A percentile compares a stretch with the other conserved stretches of the same genome.
phyloP scores from a whole-genome alignment of 1,284 basidiomycete genomes.

The Malassezia pachydermatis region DNA sequence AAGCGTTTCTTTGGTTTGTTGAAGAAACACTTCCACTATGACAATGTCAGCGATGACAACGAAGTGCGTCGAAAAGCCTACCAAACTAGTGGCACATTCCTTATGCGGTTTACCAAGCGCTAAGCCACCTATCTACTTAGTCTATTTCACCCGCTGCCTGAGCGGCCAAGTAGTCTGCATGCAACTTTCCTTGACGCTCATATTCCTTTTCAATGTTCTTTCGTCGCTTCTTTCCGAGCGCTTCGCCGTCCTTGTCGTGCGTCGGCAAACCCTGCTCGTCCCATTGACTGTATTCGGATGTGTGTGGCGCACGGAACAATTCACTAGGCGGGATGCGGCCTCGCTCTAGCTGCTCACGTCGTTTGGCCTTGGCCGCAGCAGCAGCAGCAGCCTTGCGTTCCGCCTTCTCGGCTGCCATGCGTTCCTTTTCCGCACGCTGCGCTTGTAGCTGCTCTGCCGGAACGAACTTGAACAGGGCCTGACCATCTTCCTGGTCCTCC shows the following conservation, averaged over 20 bases:
- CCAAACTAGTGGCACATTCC: conserved; percentile 32
- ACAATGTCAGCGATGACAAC: conserved; percentile 53
- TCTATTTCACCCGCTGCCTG: conserved; percentile 30
- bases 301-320: conserved; percentile 60
- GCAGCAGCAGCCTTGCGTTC: conserved; percentile 67
- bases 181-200: conserved; percentile 55
- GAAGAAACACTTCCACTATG: conserved; percentile 71
- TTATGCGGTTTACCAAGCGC: conserved; percentile 11
- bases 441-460: conserved; percentile 70
- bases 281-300: conserved; percentile 52
- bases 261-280: conserved; percentile 73
- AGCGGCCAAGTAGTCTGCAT: conserved; percentile 38
- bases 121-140: neutral
- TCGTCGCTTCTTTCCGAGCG: conserved; percentile 67
- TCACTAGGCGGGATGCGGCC: conserved; percentile 65
- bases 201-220: conserved; percentile 77
- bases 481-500: conserved; percentile 82
- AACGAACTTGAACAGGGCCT: conserved; percentile 73
- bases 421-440: conserved; percentile 81
- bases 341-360: conserved; percentile 69
- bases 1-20: conserved; percentile 75
- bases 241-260: conserved; percentile 70
- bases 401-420: conserved; percentile 63
- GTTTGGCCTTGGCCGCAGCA: conserved; percentile 64
- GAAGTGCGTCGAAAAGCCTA: conserved; percentile 22